Percentiles rank a stretch among this genome's conserved stretches.
These are phyloP conservation scores for Diospyros kaki DNA, from an alignment of 148 eudicot genomes.

Conservation along the genomic window DNA sequence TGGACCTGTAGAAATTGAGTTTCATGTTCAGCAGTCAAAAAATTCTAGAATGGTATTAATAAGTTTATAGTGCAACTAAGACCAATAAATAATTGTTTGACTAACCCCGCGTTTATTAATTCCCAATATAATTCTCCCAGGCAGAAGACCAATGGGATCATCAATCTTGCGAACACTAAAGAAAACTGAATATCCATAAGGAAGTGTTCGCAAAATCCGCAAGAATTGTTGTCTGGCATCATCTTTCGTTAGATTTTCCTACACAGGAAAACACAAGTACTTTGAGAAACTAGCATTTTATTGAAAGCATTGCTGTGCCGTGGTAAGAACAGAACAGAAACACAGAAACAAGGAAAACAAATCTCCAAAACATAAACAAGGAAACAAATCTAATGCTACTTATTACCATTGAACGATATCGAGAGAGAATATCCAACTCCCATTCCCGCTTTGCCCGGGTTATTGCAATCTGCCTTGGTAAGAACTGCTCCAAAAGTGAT, in stretches of 20 bases:
- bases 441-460: slow-evolving; percentile 90
- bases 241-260: slow-evolving; percentile 91
- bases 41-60: slow-evolving; percentile 1
- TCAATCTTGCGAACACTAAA: slow-evolving; percentile 98
- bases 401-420: slow-evolving; percentile 78
- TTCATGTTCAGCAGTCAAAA: not conserved
- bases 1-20: slow-evolving; percentile 57
- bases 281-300: not conserved
- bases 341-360: not conserved
- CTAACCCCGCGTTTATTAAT: slow-evolving; percentile 98
- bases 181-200: slow-evolving; percentile 96
- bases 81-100: not conserved
- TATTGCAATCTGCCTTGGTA: slow-evolving; percentile 90
- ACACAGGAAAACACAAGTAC: slow-evolving; percentile 15
- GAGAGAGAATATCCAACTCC: slow-evolving; percentile 82
- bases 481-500: slow-evolving; percentile 79
- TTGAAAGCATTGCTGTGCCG: not conserved
- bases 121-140: slow-evolving; percentile 85
- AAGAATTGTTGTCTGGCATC: slow-evolving; percentile 96
- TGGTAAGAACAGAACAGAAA: not conserved
- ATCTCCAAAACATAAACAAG: not conserved
- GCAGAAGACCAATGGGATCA: slow-evolving; percentile 97
- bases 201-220: slow-evolving; percentile 79
- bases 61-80: not conserved
- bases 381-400: not conserved